Percentiles rank a stretch among this genome's conserved stretches.
phyloP scores from a whole-genome alignment of 1,139 yeast genomes.

The Oligophagozyma castellii region DNA sequence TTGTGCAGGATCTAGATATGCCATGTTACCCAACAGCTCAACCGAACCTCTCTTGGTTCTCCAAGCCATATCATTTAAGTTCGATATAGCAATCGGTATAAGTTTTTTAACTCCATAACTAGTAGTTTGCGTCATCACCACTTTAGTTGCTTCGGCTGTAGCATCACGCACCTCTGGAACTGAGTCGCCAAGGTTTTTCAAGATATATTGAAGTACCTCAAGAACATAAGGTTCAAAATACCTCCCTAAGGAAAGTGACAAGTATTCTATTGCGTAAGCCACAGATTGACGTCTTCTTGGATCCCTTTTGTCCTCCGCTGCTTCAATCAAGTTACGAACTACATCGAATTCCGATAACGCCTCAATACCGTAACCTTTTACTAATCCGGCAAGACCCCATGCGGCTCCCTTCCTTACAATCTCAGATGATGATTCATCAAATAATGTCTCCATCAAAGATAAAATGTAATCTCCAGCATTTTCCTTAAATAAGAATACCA shows the following conservation, averaged over 20 bases:
- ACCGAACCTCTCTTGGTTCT: conserved; percentile 95
- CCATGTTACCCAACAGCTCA: conserved; percentile 93
- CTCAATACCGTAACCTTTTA: conserved; percentile 77
- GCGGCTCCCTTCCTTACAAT: conserved; percentile 85
- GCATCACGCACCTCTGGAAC: conserved; percentile 80
- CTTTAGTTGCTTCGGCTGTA: conserved; percentile 74
- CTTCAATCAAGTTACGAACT: conserved; percentile 64
- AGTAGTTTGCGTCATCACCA: conserved; percentile 83
- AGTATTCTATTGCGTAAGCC: conserved; percentile 71
- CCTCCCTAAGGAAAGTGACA: conserved; percentile 62
- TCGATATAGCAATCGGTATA: conserved; percentile 80
- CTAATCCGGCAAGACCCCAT: conserved; percentile 87
- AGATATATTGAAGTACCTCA: conserved; percentile 69
- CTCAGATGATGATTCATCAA: conserved; percentile 32
- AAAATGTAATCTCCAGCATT: conserved; percentile 43
- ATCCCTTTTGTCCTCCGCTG: conserved; percentile 77
- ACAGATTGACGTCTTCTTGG: conserved; percentile 75
- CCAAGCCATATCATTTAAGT: conserved; percentile 87
- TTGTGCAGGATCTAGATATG: conserved; percentile 90
- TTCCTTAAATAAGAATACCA: conserved; percentile 45
- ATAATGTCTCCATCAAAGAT: conserved; percentile 42
- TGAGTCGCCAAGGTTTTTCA: conserved; percentile 74
- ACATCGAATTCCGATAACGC: conserved; percentile 65
- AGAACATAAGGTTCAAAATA: conserved; percentile 89
- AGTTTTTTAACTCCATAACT: conserved; percentile 83